Evolutionary conservation across 306 rosid species (phyloP).

Genomic region (Corylus americana): DNA sequence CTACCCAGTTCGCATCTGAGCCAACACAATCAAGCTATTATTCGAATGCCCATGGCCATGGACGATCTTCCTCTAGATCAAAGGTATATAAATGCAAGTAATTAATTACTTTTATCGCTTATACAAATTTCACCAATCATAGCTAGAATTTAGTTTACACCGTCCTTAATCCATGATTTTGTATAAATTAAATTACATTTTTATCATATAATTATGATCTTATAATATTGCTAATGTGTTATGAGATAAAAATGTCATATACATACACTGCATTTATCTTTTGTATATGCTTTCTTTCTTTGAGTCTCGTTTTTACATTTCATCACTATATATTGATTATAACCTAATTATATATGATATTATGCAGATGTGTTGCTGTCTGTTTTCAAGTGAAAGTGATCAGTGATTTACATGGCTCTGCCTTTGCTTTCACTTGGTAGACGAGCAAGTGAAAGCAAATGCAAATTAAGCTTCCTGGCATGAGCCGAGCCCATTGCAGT

Average conservation of each 20-base stretch:
- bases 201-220: no score
- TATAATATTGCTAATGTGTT: no score
- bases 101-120: no score
- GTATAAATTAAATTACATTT: neutral
- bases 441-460: neutral
- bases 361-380: slow-evolving; percentile 42
- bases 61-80: slow-evolving; percentile 2
- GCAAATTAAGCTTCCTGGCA: neutral
- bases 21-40: neutral
- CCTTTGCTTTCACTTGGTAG: neutral
- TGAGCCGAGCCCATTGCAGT: no score
- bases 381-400: slow-evolving; percentile 20
- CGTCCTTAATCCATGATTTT: neutral
- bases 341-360: neutral
- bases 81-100: slow-evolving; percentile 20
- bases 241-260: no score
- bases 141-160: neutral
- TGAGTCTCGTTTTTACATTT: neutral
- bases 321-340: neutral
- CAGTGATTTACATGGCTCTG: neutral
- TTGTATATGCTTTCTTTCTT: no score
- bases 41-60: neutral
- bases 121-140: neutral
- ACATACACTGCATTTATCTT: no score
- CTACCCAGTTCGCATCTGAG: neutral